Percentiles rank a stretch among this genome's conserved stretches.
Conservation (phyloP, 306 rosid species). For the Medicago ruthenica region DNA sequence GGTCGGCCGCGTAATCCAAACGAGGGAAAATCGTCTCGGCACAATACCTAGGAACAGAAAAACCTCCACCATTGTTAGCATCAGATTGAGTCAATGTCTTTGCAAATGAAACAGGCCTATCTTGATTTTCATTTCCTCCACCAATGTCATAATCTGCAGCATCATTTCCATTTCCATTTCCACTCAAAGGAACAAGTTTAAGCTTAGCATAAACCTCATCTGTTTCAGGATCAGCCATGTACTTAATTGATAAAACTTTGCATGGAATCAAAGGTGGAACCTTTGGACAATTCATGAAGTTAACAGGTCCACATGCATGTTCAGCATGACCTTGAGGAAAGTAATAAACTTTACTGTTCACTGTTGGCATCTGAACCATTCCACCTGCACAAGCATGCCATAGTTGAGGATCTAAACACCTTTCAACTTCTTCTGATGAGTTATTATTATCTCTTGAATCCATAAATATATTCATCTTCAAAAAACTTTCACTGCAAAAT, state of each 20-base stretch:
- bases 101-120: slow-evolving; percentile 79
- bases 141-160: slow-evolving; percentile 38
- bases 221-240: slow-evolving; percentile 85
- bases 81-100: slow-evolving; percentile 95
- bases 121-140: slow-evolving; percentile 68
- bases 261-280: slow-evolving; percentile 71
- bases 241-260: slow-evolving; percentile 65
- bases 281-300: slow-evolving; percentile 61
- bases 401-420: slow-evolving; percentile 79
- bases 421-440: slow-evolving; percentile 62
- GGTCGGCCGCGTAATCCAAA: slow-evolving; percentile 75
- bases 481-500: slow-evolving; percentile 41
- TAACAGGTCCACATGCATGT: slow-evolving; percentile 75
- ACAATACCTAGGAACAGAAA: slow-evolving; percentile 91
- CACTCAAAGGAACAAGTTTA: slow-evolving; percentile 59
- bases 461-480: slow-evolving; percentile 88
- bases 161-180: slow-evolving; percentile 24
- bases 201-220: slow-evolving; percentile 86
- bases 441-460: slow-evolving; percentile 70
- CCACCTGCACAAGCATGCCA: slow-evolving; percentile 99
- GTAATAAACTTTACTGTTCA: slow-evolving; percentile 74
- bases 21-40: slow-evolving; percentile 94
- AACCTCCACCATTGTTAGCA: slow-evolving; percentile 97
- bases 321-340: slow-evolving; percentile 92
- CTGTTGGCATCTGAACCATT: slow-evolving; percentile 92